A percentile compares a stretch with the other conserved stretches of the same genome.
phyloP scores from a whole-genome alignment of 495 filamentous ascomycete species.

The Hypomontagnella submonticulosa region DNA sequence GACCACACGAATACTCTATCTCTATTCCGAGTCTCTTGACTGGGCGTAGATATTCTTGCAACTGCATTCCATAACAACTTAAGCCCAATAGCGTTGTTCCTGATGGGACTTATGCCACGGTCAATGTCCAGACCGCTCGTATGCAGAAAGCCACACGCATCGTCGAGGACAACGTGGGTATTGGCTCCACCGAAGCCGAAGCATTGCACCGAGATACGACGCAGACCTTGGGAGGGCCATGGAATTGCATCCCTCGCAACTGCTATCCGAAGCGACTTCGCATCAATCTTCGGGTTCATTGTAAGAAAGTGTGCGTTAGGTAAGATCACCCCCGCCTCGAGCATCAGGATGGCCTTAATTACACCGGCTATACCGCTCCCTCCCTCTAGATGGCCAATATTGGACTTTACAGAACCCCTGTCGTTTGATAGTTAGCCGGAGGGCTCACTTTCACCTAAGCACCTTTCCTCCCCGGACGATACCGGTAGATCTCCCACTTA shows the following conservation, averaged over 20 bases:
- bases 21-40: neutral
- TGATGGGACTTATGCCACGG: neutral
- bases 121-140: neutral
- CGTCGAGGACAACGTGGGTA: slow-evolving; percentile 65
- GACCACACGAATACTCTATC: slow-evolving; percentile 3
- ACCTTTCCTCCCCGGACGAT: no score
- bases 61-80: no score
- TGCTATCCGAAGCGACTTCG: neutral
- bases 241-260: slow-evolving; percentile 31
- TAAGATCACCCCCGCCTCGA: slow-evolving; percentile 58
- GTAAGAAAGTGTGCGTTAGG: slow-evolving; percentile 55
- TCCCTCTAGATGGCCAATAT: slow-evolving; percentile 64
- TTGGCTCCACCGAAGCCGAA: slow-evolving; percentile 70
- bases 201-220: slow-evolving; percentile 63
- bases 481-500: no score
- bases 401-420: slow-evolving; percentile 61
- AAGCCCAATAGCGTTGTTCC: neutral
- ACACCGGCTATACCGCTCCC: slow-evolving; percentile 60
- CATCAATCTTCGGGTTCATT: slow-evolving; percentile 54
- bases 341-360: slow-evolving; percentile 56
- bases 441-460: no score
- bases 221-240: slow-evolving; percentile 44
- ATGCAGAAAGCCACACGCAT: slow-evolving; percentile 29
- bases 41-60: no score
- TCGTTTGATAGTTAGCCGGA: no score